These are phyloP conservation scores for Gastrodia elata DNA, from an alignment of 106 monocot species.

Conservation along the genomic window DNA sequence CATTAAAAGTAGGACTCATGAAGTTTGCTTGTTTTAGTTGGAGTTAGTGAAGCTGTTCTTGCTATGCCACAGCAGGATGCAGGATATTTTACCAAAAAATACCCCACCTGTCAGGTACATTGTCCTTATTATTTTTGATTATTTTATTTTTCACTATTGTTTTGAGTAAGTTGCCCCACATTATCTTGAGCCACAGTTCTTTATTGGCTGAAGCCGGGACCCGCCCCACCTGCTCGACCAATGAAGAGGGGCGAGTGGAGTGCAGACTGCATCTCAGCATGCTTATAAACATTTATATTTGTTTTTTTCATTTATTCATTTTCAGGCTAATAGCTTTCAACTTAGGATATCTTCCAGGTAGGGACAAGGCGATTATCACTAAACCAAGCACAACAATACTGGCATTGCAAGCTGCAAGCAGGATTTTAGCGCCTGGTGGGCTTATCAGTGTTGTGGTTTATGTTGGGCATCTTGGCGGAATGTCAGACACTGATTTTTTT, in stretches of 20 bases:
- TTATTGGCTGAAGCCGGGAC: no score
- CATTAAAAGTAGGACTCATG: background rate
- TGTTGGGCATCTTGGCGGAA: constrained; percentile 91
- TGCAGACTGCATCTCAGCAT: no score
- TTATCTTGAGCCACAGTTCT: no score
- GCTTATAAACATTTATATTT: no score
- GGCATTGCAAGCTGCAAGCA: constrained; percentile 72
- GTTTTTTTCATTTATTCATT: background rate
- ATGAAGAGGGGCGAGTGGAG: no score
- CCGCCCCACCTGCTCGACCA: no score
- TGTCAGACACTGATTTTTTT: constrained; percentile 38
- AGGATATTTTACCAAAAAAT: constrained; percentile 52
- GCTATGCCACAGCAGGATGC: constrained; percentile 91
- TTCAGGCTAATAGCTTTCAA: constrained; percentile 88
- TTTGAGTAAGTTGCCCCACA: background rate
- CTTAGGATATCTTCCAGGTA: constrained; percentile 91
- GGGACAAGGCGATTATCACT: constrained; percentile 74
- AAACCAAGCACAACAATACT: constrained; percentile 45
- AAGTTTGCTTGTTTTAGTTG: constrained; percentile 31
- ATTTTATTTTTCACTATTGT: background rate
- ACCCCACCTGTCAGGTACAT: constrained; percentile 41
- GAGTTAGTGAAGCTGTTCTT: constrained; percentile 50
- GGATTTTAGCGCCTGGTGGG: constrained; percentile 45
- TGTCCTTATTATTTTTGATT: background rate
- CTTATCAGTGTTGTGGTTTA: constrained; percentile 84